phyloP scores from a whole-genome alignment of 2,329 filamentous ascomycete genomes.

The Paracamarosporium sp. region DNA sequence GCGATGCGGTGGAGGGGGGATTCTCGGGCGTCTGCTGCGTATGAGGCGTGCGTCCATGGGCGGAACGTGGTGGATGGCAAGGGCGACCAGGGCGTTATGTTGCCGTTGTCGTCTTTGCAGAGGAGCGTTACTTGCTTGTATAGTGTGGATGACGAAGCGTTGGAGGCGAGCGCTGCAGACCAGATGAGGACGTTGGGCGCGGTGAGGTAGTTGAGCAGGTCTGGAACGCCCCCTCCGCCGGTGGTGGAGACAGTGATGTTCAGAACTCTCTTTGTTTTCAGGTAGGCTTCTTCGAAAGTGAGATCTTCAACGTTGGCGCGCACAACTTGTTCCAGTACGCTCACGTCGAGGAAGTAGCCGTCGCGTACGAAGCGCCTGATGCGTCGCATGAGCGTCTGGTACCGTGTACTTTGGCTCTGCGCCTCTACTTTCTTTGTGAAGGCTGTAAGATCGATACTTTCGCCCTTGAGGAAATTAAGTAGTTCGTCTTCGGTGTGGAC shows the following conservation, averaged over 20 bases:
- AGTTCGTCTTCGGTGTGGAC: constrained; percentile 88
- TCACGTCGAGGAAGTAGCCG: constrained; percentile 84
- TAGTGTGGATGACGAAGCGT: constrained; percentile 70
- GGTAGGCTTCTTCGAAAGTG: constrained; percentile 92
- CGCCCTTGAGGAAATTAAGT: constrained; percentile 75
- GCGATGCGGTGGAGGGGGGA: constrained; percentile 74
- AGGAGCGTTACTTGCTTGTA: constrained; percentile 73
- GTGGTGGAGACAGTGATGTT: constrained; percentile 90
- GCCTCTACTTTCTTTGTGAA: constrained; percentile 61
- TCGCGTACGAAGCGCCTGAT: constrained; percentile 73
- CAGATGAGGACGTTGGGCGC: constrained; percentile 91
- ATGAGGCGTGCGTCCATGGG: constrained; percentile 69
- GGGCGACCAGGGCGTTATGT: constrained; percentile 76
- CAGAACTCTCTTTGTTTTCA: constrained; percentile 81
- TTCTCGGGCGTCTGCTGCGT: constrained; percentile 68
- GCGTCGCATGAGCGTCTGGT: constrained; percentile 69
- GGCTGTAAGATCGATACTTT: constrained; percentile 81
- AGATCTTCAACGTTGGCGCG: constrained; percentile 84
- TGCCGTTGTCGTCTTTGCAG: constrained; percentile 77
- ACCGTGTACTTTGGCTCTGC: constrained; percentile 45
- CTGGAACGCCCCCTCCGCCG: constrained; percentile 77
- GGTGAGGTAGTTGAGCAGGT: constrained; percentile 88
- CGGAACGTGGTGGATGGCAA: constrained; percentile 66
- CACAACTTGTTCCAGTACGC: constrained; percentile 82
- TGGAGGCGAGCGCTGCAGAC: constrained; percentile 79